Conservation (phyloP, 2,329 filamentous ascomycete species). For the Fusarium oxysporum region DNA sequence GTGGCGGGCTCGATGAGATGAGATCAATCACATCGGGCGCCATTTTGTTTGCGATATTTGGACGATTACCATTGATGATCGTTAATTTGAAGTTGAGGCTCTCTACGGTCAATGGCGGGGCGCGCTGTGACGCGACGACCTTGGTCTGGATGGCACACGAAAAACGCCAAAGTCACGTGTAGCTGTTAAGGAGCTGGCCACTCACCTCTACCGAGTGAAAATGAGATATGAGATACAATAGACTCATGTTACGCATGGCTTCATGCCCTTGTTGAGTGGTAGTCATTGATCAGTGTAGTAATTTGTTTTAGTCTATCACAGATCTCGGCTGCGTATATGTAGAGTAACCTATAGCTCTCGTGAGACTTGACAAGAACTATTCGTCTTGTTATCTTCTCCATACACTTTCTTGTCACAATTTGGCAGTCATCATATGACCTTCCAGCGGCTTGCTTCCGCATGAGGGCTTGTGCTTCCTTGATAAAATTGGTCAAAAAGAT, state of each 20-base stretch:
- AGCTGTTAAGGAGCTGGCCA: neutral
- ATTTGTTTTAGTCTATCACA: neutral
- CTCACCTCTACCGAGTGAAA: neutral
- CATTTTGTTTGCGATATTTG: conserved; percentile 41
- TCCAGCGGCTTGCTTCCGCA: neutral
- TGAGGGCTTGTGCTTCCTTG: neutral
- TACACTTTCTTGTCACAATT: neutral
- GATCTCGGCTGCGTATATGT: neutral
- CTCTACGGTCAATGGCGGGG: conserved; percentile 13
- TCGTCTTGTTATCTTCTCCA: neutral
- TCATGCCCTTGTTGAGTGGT: neutral
- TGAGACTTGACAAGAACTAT: neutral
- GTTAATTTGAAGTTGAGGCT: neutral
- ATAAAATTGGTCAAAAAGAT: neutral
- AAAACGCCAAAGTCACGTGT: conserved; percentile 47
- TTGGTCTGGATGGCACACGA: conserved; percentile 17
- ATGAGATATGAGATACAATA: neutral
- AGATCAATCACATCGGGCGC: conserved; percentile 52
- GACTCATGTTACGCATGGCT: neutral
- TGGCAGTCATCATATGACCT: neutral
- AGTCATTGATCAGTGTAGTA: neutral
- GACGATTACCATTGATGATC: neutral
- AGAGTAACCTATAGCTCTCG: neutral
- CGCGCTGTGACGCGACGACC: conserved; percentile 38
- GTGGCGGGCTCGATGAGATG: conserved; percentile 52